Conservation (phyloP, 176 grass and related monocot genomes). For the Oryza glaberrima region DNA sequence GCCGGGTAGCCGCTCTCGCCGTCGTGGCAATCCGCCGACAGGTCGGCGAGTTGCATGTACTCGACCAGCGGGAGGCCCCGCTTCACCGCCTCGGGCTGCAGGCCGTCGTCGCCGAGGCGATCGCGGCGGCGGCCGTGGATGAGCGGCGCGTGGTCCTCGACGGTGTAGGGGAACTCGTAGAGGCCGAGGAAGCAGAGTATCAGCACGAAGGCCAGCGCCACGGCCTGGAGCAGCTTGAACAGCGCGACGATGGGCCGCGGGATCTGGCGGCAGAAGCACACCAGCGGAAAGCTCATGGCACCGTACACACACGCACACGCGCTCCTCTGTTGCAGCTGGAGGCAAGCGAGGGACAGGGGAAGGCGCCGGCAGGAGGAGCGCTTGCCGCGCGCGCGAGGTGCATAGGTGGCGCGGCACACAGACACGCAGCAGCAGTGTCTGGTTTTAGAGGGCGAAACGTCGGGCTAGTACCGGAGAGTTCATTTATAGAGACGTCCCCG, state of each 20-base stretch:
- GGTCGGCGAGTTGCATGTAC: slow-evolving; percentile 38
- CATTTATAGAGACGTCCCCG: neutral
- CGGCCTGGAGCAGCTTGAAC: slow-evolving; percentile 53
- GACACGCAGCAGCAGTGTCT: neutral
- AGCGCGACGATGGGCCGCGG: slow-evolving; percentile 60
- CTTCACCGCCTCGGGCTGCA: slow-evolving; percentile 57
- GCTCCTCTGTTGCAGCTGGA: neutral
- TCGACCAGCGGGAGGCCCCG: slow-evolving; percentile 51
- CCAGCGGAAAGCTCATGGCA: slow-evolving; percentile 74
- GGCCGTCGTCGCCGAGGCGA: neutral
- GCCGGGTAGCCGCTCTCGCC: neutral
- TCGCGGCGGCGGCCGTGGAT: slow-evolving; percentile 30
- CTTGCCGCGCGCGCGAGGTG: neutral
- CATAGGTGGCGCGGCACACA: neutral
- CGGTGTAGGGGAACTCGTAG: slow-evolving; percentile 50
- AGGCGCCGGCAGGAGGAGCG: neutral
- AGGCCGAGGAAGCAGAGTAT: slow-evolving; percentile 51
- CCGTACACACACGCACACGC: too few relatives aligned
- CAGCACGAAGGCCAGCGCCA: slow-evolving; percentile 36
- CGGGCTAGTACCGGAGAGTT: neutral
- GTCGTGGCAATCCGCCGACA: neutral
- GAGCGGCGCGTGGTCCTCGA: slow-evolving; percentile 22
- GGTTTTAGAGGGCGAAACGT: neutral
- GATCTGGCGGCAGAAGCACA: slow-evolving; percentile 58
- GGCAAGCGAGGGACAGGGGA: too few relatives aligned